A percentile compares a stretch with the other conserved stretches of the same genome.
Evolutionary conservation across 1,284 basidiomycete genomes (phyloP).

Genomic region (Cystobasidiaceae sp.): DNA sequence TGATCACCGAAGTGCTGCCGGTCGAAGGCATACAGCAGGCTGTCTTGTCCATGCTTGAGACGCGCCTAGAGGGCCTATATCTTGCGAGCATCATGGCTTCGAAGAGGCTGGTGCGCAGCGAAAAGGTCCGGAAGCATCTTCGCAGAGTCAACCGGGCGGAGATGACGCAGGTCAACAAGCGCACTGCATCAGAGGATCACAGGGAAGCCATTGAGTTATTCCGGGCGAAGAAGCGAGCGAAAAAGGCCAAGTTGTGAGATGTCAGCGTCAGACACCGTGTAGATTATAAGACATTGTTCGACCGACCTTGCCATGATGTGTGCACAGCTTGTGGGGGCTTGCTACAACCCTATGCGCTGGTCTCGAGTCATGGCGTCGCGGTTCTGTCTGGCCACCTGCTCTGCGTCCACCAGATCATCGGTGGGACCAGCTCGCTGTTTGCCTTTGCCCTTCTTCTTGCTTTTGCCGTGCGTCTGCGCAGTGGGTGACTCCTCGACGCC

Average conservation of each 20-base stretch:
- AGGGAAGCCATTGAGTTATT: slow-evolving; percentile 30
- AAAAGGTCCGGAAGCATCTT: slow-evolving; percentile 10
- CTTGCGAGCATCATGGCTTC: slow-evolving; percentile 27
- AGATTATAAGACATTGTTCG: no score
- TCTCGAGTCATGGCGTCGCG: slow-evolving; percentile 4
- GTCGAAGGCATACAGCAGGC: not conserved
- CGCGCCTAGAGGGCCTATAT: slow-evolving; percentile 24
- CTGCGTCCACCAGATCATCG: not conserved
- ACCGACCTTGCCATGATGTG: not conserved
- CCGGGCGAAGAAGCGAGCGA: slow-evolving; percentile 30
- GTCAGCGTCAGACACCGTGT: not conserved
- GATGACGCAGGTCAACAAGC: slow-evolving; percentile 27
- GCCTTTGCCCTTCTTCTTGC: slow-evolving; percentile 25
- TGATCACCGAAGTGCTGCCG: slow-evolving; percentile 33
- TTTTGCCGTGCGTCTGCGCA: not conserved
- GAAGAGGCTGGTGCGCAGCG: slow-evolving; percentile 26
- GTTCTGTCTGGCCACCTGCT: not conserved
- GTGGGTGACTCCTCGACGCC: not conserved
- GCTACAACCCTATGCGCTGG: slow-evolving; percentile 19
- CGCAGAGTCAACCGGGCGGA: slow-evolving; percentile 31
- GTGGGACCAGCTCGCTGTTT: not conserved
- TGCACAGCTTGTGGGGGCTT: not conserved
- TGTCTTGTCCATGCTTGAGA: slow-evolving; percentile 15
- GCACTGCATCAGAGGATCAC: slow-evolving; percentile 29
- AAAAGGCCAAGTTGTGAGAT: slow-evolving; percentile 32